Percentiles rank a stretch among this genome's conserved stretches.
These are phyloP conservation scores for Aspergillus intermedius DNA, from an alignment of 2,329 filamentous ascomycete species.

Conservation along the genomic window DNA sequence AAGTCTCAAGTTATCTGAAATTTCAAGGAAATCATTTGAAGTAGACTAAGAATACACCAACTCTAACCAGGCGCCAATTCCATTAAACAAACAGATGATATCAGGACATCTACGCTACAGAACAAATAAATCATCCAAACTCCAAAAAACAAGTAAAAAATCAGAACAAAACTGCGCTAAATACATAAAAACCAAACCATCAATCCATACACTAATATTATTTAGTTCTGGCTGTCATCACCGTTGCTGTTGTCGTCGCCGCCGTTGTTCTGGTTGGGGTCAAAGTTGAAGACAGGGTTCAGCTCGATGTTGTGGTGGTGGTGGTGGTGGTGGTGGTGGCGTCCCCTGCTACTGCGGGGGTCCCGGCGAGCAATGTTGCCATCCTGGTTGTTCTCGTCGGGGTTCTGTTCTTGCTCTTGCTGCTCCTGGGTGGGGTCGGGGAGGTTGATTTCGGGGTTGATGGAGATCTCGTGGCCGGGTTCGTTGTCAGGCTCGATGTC, in stretches of 20 bases:
- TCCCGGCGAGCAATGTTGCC: background rate
- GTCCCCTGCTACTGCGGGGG: background rate
- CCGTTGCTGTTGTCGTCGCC: background rate
- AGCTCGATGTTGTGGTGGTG: background rate
- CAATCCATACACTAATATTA: too few species aligned
- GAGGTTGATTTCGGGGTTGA: background rate
- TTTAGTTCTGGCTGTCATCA: background rate
- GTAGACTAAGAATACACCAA: too few species aligned
- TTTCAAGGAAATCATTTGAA: too few species aligned
- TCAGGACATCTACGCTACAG: too few species aligned
- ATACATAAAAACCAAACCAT: too few species aligned
- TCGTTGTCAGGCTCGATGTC: background rate
- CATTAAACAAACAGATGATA: too few species aligned
- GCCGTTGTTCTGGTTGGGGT: background rate
- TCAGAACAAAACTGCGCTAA: too few species aligned
- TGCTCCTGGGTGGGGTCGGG: background rate
- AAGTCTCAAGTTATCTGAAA: too few species aligned
- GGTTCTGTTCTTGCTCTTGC: too few species aligned
- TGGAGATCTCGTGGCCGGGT: background rate
- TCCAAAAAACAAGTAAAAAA: too few species aligned
- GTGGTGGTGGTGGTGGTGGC: background rate
- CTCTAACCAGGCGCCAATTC: too few species aligned
- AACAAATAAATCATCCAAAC: too few species aligned
- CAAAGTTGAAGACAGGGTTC: background rate
- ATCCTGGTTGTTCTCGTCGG: background rate